These are phyloP conservation scores for Coemansia sp. DNA, from an alignment of 192 early-diverging fungal genomes.

Conservation along the genomic window DNA sequence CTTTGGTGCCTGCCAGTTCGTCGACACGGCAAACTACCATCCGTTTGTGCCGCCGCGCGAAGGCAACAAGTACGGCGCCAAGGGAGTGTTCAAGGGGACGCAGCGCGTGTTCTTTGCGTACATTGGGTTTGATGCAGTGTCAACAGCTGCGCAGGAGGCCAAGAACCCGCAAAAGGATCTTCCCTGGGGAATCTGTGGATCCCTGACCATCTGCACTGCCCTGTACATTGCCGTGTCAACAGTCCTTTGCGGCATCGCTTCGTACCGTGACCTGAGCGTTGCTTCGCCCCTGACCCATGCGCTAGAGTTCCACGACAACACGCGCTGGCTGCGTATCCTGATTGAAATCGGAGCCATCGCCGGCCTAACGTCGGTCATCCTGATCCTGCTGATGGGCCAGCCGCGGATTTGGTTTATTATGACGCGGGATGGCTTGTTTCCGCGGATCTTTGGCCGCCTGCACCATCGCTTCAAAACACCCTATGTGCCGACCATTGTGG, in stretches of 20 bases:
- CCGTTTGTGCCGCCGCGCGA: slow-evolving; percentile 71
- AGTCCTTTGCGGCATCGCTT: slow-evolving; percentile 68
- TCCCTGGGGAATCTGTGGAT: slow-evolving; percentile 81
- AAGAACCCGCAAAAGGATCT: slow-evolving; percentile 72
- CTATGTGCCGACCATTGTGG: slow-evolving; percentile 60
- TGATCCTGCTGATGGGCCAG: slow-evolving; percentile 70
- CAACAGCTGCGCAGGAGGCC: slow-evolving; percentile 80
- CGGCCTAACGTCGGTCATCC: slow-evolving; percentile 75
- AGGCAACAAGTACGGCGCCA: slow-evolving; percentile 56
- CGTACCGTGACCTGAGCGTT: slow-evolving; percentile 50
- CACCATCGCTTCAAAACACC: slow-evolving; percentile 73
- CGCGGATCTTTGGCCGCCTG: slow-evolving; percentile 60
- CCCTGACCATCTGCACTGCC: slow-evolving; percentile 67
- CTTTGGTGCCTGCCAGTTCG: slow-evolving; percentile 62
- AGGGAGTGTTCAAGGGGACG: slow-evolving; percentile 67
- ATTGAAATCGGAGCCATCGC: slow-evolving; percentile 72
- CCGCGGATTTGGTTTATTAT: slow-evolving; percentile 84
- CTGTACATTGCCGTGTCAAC: slow-evolving; percentile 70
- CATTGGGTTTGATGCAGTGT: slow-evolving; percentile 85
- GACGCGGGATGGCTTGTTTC: slow-evolving; percentile 84
- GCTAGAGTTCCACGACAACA: slow-evolving; percentile 33
- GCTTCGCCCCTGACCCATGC: slow-evolving; percentile 55
- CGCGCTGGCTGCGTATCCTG: slow-evolving; percentile 67
- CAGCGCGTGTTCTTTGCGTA: slow-evolving; percentile 74
- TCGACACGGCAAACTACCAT: slow-evolving; percentile 64